Conservation (phyloP, 805 yeast genomes). For the Candida tallmaniae region DNA sequence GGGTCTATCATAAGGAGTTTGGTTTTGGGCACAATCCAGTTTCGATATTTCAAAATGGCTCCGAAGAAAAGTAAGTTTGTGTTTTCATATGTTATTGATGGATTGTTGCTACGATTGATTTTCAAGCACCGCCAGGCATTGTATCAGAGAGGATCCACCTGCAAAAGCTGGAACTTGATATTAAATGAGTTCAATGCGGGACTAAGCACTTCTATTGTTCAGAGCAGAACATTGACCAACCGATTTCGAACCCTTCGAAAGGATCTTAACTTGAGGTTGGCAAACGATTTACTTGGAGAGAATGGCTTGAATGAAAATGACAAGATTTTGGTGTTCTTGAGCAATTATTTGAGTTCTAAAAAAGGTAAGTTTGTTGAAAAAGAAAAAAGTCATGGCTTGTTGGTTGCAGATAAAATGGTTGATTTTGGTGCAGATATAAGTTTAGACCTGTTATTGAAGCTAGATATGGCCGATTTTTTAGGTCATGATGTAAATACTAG, state of each 20-base stretch:
- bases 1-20: too few relatives aligned
- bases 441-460: not conserved
- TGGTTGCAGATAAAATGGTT: constrained; percentile 1
- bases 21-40: too few relatives aligned
- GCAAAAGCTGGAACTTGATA: constrained; percentile 23
- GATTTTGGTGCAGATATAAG: not conserved
- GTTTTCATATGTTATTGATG: constrained; percentile 24
- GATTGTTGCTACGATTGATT: constrained; percentile 16
- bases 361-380: constrained; percentile 11
- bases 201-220: constrained; percentile 16
- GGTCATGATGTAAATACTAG: not conserved
- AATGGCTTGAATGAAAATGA: constrained; percentile 19
- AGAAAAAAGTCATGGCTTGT: constrained; percentile 7
- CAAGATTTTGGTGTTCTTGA: constrained; percentile 14
- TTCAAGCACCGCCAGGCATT: constrained; percentile 16
- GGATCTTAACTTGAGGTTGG: constrained; percentile 16
- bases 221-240: constrained; percentile 22
- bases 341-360: constrained; percentile 10
- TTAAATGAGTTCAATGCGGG: constrained; percentile 17
- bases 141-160: constrained; percentile 22
- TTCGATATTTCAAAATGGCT: too few relatives aligned
- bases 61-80: constrained; percentile 15
- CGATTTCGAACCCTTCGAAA: constrained; percentile 18
- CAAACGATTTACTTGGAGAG: constrained; percentile 6
- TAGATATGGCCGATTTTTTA: not conserved